phyloP scores from a whole-genome alignment of 2,329 filamentous ascomycete species.

The Colletotrichum graminicola region DNA sequence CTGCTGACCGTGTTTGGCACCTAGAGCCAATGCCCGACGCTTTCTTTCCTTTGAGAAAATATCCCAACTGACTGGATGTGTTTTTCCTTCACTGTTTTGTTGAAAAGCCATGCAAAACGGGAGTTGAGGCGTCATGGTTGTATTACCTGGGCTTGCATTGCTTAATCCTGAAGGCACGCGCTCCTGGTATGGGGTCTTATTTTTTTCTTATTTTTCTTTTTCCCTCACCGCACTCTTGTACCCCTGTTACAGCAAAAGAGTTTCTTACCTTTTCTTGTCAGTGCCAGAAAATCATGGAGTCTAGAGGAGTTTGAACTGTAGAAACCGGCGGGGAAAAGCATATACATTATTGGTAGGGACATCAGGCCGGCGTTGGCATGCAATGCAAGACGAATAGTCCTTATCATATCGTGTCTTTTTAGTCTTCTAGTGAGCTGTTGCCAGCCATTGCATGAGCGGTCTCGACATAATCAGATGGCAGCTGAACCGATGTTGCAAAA shows the following conservation, averaged over 20 bases:
- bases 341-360: constrained; percentile 22
- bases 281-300: constrained; percentile 31
- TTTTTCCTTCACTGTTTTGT: background rate
- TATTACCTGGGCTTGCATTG: constrained; percentile 35
- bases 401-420: background rate
- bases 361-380: constrained; percentile 9
- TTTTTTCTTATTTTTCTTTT: constrained; percentile 24
- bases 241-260: constrained; percentile 24
- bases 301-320: constrained; percentile 25
- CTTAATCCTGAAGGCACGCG: constrained; percentile 22
- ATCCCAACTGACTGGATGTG: constrained; percentile 62
- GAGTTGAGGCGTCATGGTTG: constrained; percentile 39
- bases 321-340: constrained; percentile 35
- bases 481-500: constrained; percentile 3
- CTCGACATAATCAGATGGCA: background rate
- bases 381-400: constrained; percentile 10
- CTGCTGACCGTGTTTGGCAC: constrained; percentile 64
- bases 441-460: background rate
- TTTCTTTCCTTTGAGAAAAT: constrained; percentile 67
- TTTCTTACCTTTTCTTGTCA: constrained; percentile 27
- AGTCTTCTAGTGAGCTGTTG: background rate
- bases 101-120: constrained; percentile 18
- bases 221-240: constrained; percentile 2
- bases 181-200: constrained; percentile 13
- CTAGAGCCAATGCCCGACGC: constrained; percentile 71